Base-by-base conservation (phyloP, 441 rosid species). In the Erodium texanum region DNA sequence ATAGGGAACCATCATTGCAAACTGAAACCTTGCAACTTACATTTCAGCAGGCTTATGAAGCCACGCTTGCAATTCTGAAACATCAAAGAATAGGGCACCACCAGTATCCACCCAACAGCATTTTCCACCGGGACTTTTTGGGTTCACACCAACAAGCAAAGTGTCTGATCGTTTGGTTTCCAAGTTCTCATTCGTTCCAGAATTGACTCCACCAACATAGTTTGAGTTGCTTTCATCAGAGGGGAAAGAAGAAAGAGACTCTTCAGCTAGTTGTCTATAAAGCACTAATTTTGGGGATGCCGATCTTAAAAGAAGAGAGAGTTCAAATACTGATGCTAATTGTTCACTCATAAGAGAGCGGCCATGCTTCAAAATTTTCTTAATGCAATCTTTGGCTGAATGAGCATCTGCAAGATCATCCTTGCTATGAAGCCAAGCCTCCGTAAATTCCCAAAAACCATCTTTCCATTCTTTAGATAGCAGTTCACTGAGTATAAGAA, bases 41-140 rank as follows among this genome's bases (percentile, higher is more conserved):
- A 58, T 67, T 62, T 75, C 73, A 78, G 82, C 41, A 62, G 84
- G 81, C 73, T 71, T 74, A 8, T 64, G 73, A 69, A 95, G 87
- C 99, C 97, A 92, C 48, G 73, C 34, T 52, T 64, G 77, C 66
- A 95, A 76, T 68, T 95, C 98, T 20, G 82, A 75, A 68, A 81
- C 86, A 24, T 92, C 89, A 74, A 85, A 88, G 80, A 92, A 92
- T 68, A 95, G 79, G 3, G 87, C 80, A 23, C 82, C 90, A 54
- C 98, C 98, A 74, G 84, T 86, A 72, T 92, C 99, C 20, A 92
- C 93, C 98, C 99, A 92, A 78, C 98, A 95, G 68, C 99, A 95
- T 78, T 86, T 86, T 52, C 93, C 88, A 67, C 79, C 77, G 24
- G 86, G 91, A 68, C 80, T 78, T 59, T 68, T 78, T 14, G 88